phyloP scores from a whole-genome alignment of 345 rosid species.

The Cardamine chenopodiifolia region DNA sequence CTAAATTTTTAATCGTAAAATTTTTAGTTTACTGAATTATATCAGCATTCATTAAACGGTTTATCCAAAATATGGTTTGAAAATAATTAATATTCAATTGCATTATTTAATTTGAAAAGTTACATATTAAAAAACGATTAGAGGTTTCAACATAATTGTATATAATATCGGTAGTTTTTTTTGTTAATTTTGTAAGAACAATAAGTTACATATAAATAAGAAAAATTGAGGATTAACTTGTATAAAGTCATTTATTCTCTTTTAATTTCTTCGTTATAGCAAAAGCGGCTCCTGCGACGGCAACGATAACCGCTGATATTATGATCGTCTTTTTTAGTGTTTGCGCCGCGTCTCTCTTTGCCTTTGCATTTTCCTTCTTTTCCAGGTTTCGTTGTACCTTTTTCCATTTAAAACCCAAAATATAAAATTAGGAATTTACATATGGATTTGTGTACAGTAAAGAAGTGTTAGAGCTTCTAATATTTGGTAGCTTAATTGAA shows the following conservation, averaged over 20 bases:
- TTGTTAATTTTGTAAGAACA: background rate
- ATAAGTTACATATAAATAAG: constrained; percentile 20
- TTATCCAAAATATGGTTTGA: background rate
- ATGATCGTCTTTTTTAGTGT: constrained; percentile 50
- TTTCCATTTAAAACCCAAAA: background rate
- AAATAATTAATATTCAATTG: background rate
- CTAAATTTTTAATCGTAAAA: background rate
- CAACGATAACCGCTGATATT: constrained; percentile 52
- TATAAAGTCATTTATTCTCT: constrained; percentile 48
- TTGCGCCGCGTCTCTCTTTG: constrained; percentile 41
- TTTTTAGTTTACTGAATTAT: background rate
- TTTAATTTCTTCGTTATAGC: constrained; percentile 54
- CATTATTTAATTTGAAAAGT: constrained; percentile 14
- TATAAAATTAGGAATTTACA: background rate
- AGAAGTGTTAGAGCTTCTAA: background rate
- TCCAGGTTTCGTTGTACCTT: constrained; percentile 34
- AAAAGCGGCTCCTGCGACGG: constrained; percentile 51
- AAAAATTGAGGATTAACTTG: background rate
- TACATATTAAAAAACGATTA: constrained; percentile 12
- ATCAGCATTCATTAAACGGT: background rate
- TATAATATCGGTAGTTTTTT: background rate
- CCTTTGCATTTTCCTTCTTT: constrained; percentile 33
- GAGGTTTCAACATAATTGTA: background rate
- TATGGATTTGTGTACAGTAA: background rate
- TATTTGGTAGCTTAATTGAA: background rate